Base-by-base conservation (phyloP, 2,329 filamentous ascomycete species). In the Pestalotiopsis fici region DNA sequence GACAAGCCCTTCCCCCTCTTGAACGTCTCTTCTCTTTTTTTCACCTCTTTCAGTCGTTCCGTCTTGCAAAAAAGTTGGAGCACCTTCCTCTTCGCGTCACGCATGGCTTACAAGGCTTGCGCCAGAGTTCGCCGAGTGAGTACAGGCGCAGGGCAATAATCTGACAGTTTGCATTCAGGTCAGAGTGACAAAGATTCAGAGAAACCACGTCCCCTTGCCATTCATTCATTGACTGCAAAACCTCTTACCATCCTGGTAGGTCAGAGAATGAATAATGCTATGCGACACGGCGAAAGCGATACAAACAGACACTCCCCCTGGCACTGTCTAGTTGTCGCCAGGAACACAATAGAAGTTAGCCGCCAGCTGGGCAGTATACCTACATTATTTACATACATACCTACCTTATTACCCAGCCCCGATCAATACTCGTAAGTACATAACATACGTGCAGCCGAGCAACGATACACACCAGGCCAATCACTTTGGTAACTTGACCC, bases 331-430 rank as follows among this genome's bases (percentile, higher is more conserved):
- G 57, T 21, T 25, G 21, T 54, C 57, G 27, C 27, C 57, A 37
- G 31, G 28, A 7, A 35, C 13, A 21, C n/a, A 13, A 21, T 21
- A 11, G 31, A 35, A 7, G 31, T 37, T 60, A 60, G 57, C 57
- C 27, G 57, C 57, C 57, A 27, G 28, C 27, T 60, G 57, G 57
- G 57, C 57, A 60, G 31, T 60, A 60, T 60, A 31, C n/a, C 28
- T 18, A 18, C 15, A 27, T 6, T 31, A 27, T 60, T 6, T 23
- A 25, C 57, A 15, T 27, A 18, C 25, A 37, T 37, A 13, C 5
- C 21, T 23, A 15, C 13, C 55, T 23, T 57, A 25, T 57, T 25
- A 35, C 56, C 57, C 57, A 31, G 12, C 28, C n/a, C 21, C 9
- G 43, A 9, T n/a, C 4, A 21, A n/a, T n/a, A n/a, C n/a, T 9